phyloP scores from a whole-genome alignment of 805 yeast genomes.

The Blastobotrys muscicola region DNA sequence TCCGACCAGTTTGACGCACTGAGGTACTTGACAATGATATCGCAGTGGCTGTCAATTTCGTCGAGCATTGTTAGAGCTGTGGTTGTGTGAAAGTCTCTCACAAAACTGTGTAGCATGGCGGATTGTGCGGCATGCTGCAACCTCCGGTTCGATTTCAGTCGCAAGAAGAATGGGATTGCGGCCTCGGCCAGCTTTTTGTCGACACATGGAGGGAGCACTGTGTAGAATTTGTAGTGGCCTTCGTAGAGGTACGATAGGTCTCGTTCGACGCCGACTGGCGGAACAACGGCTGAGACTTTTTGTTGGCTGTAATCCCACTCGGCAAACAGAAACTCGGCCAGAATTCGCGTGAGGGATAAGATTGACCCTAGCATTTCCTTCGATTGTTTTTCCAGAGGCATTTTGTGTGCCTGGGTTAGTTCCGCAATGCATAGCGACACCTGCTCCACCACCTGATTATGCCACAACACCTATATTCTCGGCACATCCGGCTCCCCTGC shows the following conservation, averaged over 20 bases:
- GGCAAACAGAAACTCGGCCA: slow-evolving; percentile 8
- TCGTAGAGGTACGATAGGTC: slow-evolving; percentile 3
- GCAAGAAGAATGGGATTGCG: slow-evolving; percentile 9
- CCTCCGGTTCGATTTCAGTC: slow-evolving; percentile 8
- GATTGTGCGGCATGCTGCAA: slow-evolving; percentile 4
- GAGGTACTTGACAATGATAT: slow-evolving; percentile 35
- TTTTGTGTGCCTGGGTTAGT: slow-evolving; percentile 4
- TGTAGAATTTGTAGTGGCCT: slow-evolving; percentile 6
- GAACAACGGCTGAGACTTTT: neutral
- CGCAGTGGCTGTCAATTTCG: slow-evolving; percentile 16
- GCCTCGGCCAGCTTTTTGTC: slow-evolving; percentile 6
- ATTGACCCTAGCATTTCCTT: slow-evolving; percentile 7
- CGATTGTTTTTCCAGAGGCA: slow-evolving; percentile 4
- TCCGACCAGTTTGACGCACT: slow-evolving; percentile 44
- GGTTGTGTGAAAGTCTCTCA: no score
- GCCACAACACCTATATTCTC: no score
- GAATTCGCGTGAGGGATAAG: slow-evolving; percentile 9
- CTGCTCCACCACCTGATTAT: no score
- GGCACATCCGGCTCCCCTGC: slow-evolving; percentile 5
- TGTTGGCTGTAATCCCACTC: slow-evolving; percentile 12
- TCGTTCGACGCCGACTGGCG: slow-evolving; percentile 1
- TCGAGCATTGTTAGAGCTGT: neutral
- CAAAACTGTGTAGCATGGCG: neutral
- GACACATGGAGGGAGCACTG: slow-evolving; percentile 7
- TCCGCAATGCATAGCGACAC: no score